Conservation (phyloP, 2,329 filamentous ascomycete species). For the Fusarium neocosmosporiellum region DNA sequence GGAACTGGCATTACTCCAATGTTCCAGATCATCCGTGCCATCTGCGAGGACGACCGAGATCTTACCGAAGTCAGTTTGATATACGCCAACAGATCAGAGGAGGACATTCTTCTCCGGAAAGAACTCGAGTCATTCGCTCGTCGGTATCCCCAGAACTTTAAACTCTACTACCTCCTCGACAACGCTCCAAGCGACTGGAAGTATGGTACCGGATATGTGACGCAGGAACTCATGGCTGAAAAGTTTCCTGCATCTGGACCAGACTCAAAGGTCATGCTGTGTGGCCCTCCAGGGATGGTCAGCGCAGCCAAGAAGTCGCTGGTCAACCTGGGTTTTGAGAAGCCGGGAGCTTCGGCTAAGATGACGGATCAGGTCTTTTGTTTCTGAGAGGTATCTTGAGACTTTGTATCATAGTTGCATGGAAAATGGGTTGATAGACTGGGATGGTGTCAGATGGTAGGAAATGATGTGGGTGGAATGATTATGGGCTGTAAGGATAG, state of each 20-base stretch:
- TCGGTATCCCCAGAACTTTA: conserved; percentile 64
- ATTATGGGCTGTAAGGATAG: neutral
- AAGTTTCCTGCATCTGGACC: conserved; percentile 57
- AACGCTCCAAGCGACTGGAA: conserved; percentile 59
- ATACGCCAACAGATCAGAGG: conserved; percentile 68
- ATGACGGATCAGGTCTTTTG: conserved; percentile 66
- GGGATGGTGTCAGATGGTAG: neutral
- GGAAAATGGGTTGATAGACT: neutral
- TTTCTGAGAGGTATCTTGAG: conserved; percentile 51
- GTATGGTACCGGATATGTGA: conserved; percentile 62
- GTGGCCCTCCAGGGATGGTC: conserved; percentile 71
- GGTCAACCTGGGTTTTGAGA: conserved; percentile 61
- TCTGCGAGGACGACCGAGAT: conserved; percentile 70
- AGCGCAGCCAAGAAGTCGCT: conserved; percentile 65
- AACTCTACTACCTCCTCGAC: conserved; percentile 66
- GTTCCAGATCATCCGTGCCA: conserved; percentile 69
- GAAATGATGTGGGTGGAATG: neutral
- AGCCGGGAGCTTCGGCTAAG: conserved; percentile 61
- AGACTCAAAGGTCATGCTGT: conserved; percentile 67
- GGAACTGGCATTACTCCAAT: conserved; percentile 51
- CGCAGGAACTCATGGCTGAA: conserved; percentile 59
- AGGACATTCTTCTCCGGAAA: conserved; percentile 67
- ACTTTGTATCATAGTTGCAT: neutral
- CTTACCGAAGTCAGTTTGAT: conserved; percentile 66
- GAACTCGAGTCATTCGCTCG: conserved; percentile 66